Evolutionary conservation across 2,329 filamentous ascomycete species (phyloP).

Genomic region (Penicillium griseofulvum): DNA sequence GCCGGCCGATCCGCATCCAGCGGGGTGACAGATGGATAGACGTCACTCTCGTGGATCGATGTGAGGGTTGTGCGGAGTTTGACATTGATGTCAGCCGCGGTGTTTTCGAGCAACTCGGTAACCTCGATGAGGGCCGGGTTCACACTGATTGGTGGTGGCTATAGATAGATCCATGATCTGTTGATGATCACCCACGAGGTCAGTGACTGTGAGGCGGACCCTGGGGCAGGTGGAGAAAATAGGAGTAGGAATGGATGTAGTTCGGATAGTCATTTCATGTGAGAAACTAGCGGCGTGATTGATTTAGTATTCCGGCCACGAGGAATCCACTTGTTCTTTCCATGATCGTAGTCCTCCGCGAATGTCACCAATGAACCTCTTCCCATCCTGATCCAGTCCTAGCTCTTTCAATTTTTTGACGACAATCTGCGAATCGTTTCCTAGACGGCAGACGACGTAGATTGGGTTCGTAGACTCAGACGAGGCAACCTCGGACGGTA

Average conservation of each 20-base stretch:
- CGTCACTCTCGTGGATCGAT: conserved; percentile 68
- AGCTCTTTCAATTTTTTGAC: conserved; percentile 43
- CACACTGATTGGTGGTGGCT: conserved; percentile 51
- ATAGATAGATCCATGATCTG: not conserved
- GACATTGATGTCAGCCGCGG: conserved; percentile 52
- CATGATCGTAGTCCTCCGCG: conserved; percentile 44
- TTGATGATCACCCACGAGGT: too few relatives aligned
- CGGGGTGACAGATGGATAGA: conserved; percentile 57
- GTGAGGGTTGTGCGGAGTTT: conserved; percentile 50
- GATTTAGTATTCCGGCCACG: conserved; percentile 41
- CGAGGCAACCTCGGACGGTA: conserved; percentile 26
- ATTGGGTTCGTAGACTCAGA: conserved; percentile 32
- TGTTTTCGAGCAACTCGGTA: conserved; percentile 50
- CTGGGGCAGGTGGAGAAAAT: not conserved
- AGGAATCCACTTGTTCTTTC: conserved; percentile 42
- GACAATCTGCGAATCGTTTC: conserved; percentile 50
- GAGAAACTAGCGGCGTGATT: not conserved
- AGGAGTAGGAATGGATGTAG: not conserved
- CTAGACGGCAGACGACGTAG: conserved; percentile 49
- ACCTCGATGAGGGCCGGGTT: conserved; percentile 49
- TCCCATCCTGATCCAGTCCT: conserved; percentile 33
- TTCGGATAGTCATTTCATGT: not conserved
- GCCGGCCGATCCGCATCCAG: conserved; percentile 61
- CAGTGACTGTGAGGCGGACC: not conserved
- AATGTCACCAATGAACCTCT: conserved; percentile 42